A percentile compares a stretch with the other conserved stretches of the same genome.
These are phyloP conservation scores for Cryoendolithus antarcticus DNA, from an alignment of 2,329 filamentous ascomycete species.

Conservation along the genomic window DNA sequence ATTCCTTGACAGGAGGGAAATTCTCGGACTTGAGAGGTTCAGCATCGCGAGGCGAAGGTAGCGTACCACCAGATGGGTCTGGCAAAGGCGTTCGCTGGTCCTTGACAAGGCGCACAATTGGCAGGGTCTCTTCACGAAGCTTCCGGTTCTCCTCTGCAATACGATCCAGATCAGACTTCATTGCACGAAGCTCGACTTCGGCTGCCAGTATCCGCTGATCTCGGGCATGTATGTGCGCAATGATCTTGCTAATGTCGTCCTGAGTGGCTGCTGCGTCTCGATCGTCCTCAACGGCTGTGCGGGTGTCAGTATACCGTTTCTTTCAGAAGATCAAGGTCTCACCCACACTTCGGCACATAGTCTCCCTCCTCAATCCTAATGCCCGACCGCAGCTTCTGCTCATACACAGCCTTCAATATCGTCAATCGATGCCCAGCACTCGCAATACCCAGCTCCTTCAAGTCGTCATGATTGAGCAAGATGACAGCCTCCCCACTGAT, in stretches of 20 bases:
- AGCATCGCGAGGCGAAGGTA: slow-evolving; percentile 22
- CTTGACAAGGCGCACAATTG: slow-evolving; percentile 80
- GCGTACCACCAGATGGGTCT: slow-evolving; percentile 25
- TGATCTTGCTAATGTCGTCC: slow-evolving; percentile 83
- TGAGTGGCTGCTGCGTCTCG: slow-evolving; percentile 80
- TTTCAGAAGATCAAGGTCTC: not conserved
- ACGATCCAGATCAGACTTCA: slow-evolving; percentile 43
- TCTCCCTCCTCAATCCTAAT: slow-evolving; percentile 84
- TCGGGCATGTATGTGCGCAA: slow-evolving; percentile 76
- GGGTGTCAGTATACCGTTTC: slow-evolving; percentile 10
- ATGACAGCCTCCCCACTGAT: slow-evolving; percentile 87
- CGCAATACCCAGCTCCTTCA: slow-evolving; percentile 86
- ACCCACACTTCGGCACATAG: slow-evolving; percentile 59
- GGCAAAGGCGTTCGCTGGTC: slow-evolving; percentile 84
- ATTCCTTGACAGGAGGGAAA: slow-evolving; percentile 16
- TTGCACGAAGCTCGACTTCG: slow-evolving; percentile 69
- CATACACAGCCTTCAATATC: slow-evolving; percentile 91
- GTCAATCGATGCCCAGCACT: slow-evolving; percentile 92
- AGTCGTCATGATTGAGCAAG: slow-evolving; percentile 77
- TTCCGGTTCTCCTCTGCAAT: slow-evolving; percentile 71
- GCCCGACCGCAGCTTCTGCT: slow-evolving; percentile 88
- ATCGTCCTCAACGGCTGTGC: slow-evolving; percentile 73
- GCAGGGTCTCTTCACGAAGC: slow-evolving; percentile 80
- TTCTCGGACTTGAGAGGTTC: slow-evolving; percentile 16
- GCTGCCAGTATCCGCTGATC: slow-evolving; percentile 80